These are phyloP conservation scores for Chaetomium sp. DNA, from an alignment of 2,329 filamentous ascomycete genomes.

Conservation along the genomic window DNA sequence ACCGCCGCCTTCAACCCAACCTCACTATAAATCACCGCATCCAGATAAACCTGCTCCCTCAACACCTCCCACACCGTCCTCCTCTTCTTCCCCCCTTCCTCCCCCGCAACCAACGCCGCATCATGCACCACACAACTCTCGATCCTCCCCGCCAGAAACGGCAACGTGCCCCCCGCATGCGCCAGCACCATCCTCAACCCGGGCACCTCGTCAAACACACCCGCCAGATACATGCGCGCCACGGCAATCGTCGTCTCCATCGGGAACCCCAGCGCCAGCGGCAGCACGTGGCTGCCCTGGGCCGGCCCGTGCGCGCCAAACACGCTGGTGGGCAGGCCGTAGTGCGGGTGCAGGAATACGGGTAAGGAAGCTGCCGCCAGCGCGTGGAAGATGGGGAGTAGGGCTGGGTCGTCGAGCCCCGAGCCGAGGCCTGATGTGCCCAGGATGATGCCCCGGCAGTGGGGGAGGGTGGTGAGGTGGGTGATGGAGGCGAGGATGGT, in stretches of 20 bases:
- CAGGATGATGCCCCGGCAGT: conserved; percentile 83
- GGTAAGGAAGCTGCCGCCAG: conserved; percentile 66
- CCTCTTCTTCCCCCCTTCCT: conserved; percentile 49
- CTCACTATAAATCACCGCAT: conserved; percentile 81
- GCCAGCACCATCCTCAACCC: conserved; percentile 75
- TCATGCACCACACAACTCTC: conserved; percentile 88
- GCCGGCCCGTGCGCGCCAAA: conserved; percentile 72
- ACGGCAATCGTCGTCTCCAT: conserved; percentile 92
- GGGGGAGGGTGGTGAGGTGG: conserved; percentile 61
- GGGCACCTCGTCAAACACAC: conserved; percentile 77
- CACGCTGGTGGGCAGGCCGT: conserved; percentile 78
- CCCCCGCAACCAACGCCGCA: conserved; percentile 65
- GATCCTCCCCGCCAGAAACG: conserved; percentile 84
- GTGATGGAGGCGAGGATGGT: conserved; percentile 54
- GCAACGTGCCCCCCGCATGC: conserved; percentile 85
- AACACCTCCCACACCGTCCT: conserved; percentile 58
- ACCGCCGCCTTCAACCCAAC: conserved; percentile 72
- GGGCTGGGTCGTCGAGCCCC: conserved; percentile 74
- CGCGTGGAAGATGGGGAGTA: conserved; percentile 72
- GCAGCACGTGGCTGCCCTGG: conserved; percentile 85
- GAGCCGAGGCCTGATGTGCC: conserved; percentile 79
- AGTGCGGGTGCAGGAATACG: conserved; percentile 89
- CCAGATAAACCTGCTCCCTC: conserved; percentile 77
- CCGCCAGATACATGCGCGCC: conserved; percentile 81
- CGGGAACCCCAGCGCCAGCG: conserved; percentile 83